Conservation (phyloP, 78 protist species). For the Tieghemostelium lacteum region DNA sequence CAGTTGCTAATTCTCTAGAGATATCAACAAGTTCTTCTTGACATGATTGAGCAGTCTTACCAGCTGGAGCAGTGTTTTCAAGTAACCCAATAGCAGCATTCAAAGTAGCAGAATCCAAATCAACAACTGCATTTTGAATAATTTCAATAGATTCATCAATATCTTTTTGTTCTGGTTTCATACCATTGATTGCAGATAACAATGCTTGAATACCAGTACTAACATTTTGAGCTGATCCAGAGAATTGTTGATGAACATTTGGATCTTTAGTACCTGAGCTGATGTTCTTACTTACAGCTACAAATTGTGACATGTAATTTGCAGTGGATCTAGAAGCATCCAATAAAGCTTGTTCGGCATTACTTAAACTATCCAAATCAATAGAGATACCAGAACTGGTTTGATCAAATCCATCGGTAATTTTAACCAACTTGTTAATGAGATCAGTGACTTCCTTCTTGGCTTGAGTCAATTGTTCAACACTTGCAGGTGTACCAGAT, state of each 20-base stretch:
- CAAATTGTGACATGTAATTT: slow-evolving; percentile 69
- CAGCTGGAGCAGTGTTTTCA: slow-evolving; percentile 81
- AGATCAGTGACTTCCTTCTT: slow-evolving; percentile 20
- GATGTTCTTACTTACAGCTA: slow-evolving; percentile 42
- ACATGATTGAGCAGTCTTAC: slow-evolving; percentile 72
- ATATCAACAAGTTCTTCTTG: slow-evolving; percentile 78
- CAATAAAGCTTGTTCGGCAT: slow-evolving; percentile 49
- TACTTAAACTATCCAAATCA: slow-evolving; percentile 35
- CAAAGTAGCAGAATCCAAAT: slow-evolving; percentile 74
- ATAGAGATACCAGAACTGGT: background rate
- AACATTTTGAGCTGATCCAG: slow-evolving; percentile 55
- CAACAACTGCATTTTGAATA: slow-evolving; percentile 77
- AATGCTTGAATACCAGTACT: slow-evolving; percentile 49
- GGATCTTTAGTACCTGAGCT: slow-evolving; percentile 59
- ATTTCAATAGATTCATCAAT: slow-evolving; percentile 77
- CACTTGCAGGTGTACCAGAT: slow-evolving; percentile 12
- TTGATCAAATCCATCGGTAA: slow-evolving; percentile 26
- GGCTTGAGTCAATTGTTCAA: background rate
- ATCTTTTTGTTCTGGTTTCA: slow-evolving; percentile 76
- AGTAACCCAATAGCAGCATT: slow-evolving; percentile 77
- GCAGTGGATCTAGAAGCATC: slow-evolving; percentile 69
- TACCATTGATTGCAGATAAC: slow-evolving; percentile 67
- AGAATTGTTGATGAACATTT: slow-evolving; percentile 64
- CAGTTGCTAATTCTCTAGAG: slow-evolving; percentile 54
- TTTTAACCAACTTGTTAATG: slow-evolving; percentile 1